phyloP scores from a whole-genome alignment of 306 rosid species.

The Erythrophleum fordii region DNA sequence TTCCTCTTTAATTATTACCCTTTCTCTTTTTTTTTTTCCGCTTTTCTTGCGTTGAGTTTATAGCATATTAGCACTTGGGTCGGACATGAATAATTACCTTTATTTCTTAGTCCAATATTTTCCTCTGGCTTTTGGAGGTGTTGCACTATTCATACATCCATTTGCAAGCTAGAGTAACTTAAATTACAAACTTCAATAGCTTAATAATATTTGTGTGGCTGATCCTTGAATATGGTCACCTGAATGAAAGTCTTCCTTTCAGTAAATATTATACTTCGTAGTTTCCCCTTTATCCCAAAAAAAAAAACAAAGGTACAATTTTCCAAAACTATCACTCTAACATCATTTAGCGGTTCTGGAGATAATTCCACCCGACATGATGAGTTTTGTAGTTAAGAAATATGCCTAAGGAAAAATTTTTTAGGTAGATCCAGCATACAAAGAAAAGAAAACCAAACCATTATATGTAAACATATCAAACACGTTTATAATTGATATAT shows the following conservation, averaged over 20 bases:
- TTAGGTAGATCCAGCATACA: no score
- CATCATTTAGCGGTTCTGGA: background rate
- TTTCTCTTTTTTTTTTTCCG: background rate
- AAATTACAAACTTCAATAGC: background rate
- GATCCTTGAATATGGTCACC: background rate
- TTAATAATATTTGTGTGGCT: background rate
- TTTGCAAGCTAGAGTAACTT: slow-evolving; percentile 12
- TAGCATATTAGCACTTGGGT: slow-evolving; percentile 9
- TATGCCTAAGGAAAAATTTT: no score
- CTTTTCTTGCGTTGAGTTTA: slow-evolving; percentile 17
- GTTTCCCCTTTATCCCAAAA: no score
- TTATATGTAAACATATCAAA: no score
- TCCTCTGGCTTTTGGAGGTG: no score
- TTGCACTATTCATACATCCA: background rate
- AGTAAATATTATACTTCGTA: background rate
- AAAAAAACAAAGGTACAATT: background rate
- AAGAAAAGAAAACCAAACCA: no score
- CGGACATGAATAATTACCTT: slow-evolving; percentile 1
- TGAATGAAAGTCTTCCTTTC: background rate
- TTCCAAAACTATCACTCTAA: background rate
- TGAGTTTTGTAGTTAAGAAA: background rate
- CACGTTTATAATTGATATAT: no score
- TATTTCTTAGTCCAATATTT: background rate
- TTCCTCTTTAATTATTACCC: background rate
- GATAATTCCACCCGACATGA: background rate